Evolutionary conservation across 2,329 filamentous ascomycete genomes (phyloP), one percentile per base, ranked within the genome.

Genomic region (Cercospora citrullina): DNA sequence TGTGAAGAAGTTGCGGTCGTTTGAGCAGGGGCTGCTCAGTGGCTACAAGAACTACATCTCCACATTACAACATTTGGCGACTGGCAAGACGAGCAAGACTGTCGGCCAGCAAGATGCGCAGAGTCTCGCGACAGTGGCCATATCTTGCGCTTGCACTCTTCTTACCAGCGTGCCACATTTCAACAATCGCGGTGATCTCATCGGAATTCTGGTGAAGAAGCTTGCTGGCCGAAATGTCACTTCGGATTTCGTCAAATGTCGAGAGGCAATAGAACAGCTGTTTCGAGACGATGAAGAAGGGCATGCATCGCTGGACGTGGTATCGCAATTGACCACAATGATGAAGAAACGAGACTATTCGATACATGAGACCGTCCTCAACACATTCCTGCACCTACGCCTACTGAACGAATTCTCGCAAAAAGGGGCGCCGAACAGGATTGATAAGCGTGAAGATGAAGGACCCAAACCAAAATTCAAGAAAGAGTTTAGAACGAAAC

Each of bases 281-380:
- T 97, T 98, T 76, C 84, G 84, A 21, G 89, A 93, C 12, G 95
- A 99, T 70, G 93, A 97, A 60, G 94, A 98, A 76, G 95, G 95
- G 16, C 89, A 91, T 18, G 89, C 93, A 0, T 93, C 94, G 0
- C 85, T 97, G 73, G 95, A 99, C 78, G 91, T 92, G 0, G 92
- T 96, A 10, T 88, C 89, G 0, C 84, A 97, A 64, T 83, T 99
- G 51, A 89, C 92, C 26, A 97, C 95, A 82, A 97, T 97, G 94
- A 94, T 99, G 89, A 96, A 92, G 81, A 89, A 89, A 1, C 90
- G 89, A 72, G 89, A 94, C 67, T 99, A 92, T 79, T 83, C 89
- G 58, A 86, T 97, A 30, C 87, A 97, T 73, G 94, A 97, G 80
- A 90, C 86, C 74, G 91, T 96, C 0, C 81, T 98, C 64, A 96